Evolutionary conservation across 371 early-diverging fungal species (phyloP), one percentile per base, ranked within the genome.

Genomic region (Circinella minor): DNA sequence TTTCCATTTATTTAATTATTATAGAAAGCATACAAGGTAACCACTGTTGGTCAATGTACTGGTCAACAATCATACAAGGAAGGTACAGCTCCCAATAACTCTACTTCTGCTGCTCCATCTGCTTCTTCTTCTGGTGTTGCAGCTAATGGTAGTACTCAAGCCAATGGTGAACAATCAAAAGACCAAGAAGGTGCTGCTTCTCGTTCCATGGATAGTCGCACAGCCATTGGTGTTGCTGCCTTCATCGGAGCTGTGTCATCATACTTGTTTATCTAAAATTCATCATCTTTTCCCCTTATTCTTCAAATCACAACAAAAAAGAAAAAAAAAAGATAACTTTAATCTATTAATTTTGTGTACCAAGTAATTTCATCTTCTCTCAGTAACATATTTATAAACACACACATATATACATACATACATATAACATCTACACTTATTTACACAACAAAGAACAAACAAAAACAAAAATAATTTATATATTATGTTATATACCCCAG

Each of bases 51-150:
- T 47, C 54, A 72, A 46, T 84, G 84, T 69, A 65, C 70, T 39
- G 78, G 78, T 61, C 74, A 79, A 20, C 54, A 71, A 60, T 77
- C 78, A 1, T 82, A 82, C 68, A 81, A 81, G 71, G 81, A 84
- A 77, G 64, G 68, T 20, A 68, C 68, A 36, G 37, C 54, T 38
- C 69, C 67, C 46, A 65, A 66, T 37, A 49, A 68, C 18, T 61
- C 65, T 37, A 51, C 76, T 36, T 36, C 67, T 15, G 48, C 71
- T 14, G 36, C 75, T 61, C 43, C 74, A 38, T 64, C 75, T 36
- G 46, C 65, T 46, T 17, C 75, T 57, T 73, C 79, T 48, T 55
- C 72, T 69, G 67, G 71, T 37, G 61, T 57, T 39, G 47, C 49
- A 3, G 54, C 65, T 37, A 14, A 57, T 10, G 36, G 57, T n/a